phyloP scores from a whole-genome alignment of 345 rosid genomes.

The Populus simonii region DNA sequence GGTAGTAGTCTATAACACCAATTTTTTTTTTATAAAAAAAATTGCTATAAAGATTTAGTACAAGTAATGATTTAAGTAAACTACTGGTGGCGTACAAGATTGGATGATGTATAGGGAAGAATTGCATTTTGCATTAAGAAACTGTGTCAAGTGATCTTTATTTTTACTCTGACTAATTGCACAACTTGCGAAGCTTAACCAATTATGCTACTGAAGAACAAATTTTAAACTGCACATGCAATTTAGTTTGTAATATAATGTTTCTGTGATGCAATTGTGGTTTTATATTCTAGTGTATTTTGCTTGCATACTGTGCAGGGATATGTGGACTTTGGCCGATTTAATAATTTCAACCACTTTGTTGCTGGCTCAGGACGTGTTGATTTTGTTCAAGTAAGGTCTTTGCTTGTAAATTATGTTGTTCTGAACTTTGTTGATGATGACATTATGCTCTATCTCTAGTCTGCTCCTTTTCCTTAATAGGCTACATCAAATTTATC shows the following conservation, averaged over 20 bases:
- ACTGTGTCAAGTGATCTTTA: background rate
- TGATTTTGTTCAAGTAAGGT: conserved; percentile 71
- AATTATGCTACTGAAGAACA: background rate
- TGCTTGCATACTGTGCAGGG: conserved; percentile 53
- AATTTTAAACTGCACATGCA: background rate
- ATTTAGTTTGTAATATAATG: background rate
- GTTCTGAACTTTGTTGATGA: background rate
- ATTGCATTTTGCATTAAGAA: background rate
- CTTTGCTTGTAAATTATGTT: background rate
- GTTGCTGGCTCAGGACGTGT: conserved; percentile 53
- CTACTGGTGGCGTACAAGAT: no score
- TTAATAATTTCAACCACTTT: conserved; percentile 62
- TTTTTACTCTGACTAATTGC: background rate
- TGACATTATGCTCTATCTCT: background rate
- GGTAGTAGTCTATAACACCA: conserved; percentile 53
- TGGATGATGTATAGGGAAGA: background rate
- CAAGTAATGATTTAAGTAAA: no score
- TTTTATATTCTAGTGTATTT: background rate
- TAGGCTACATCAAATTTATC: no score
- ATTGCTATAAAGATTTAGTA: no score
- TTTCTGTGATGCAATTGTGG: background rate
- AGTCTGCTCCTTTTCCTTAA: background rate
- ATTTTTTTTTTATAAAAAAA: no score
- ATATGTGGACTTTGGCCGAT: conserved; percentile 76
- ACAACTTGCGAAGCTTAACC: background rate